phyloP scores from a whole-genome alignment of 768 basidiomycete genomes.

The Mycena polygramma region DNA sequence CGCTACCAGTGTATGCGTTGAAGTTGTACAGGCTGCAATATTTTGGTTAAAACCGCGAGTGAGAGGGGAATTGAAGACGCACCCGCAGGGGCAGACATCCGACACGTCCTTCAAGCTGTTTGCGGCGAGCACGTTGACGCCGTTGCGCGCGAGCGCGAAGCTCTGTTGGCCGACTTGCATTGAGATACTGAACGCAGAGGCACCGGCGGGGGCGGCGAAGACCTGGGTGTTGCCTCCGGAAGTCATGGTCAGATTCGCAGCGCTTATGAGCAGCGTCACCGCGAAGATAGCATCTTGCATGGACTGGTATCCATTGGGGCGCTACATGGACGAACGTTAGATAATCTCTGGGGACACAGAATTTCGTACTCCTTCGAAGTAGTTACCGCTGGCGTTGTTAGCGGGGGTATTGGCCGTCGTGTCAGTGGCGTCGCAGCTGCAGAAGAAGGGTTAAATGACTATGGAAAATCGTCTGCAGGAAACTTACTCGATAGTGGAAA shows the following conservation, averaged over 20 bases:
- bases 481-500: conserved; percentile 23
- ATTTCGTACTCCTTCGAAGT: conserved; percentile 27
- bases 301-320: conserved; percentile 30
- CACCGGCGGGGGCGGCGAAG: conserved; percentile 32
- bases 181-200: conserved; percentile 30
- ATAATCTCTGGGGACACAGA: neutral
- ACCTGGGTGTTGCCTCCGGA: conserved; percentile 22
- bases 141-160: conserved; percentile 33
- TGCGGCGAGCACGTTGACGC: conserved; percentile 30
- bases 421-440: conserved; percentile 37
- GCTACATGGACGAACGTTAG: neutral
- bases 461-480: neutral
- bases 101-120: conserved; percentile 30
- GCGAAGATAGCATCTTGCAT: conserved; percentile 34
- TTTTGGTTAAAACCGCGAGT: too few relatives aligned
- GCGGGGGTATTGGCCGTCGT: conserved; percentile 34
- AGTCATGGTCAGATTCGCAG: conserved; percentile 30
- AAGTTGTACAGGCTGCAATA: conserved; percentile 32
- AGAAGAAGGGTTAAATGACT: too few relatives aligned
- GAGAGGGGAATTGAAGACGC: neutral
- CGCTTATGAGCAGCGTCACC: conserved; percentile 29
- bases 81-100: conserved; percentile 36
- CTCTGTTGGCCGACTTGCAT: conserved; percentile 36
- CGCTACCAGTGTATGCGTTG: conserved; percentile 36
- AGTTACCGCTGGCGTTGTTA: conserved; percentile 36